These are phyloP conservation scores for Gossypium rotundifolium DNA, from an alignment of 345 rosid species.

Conservation along the genomic window DNA sequence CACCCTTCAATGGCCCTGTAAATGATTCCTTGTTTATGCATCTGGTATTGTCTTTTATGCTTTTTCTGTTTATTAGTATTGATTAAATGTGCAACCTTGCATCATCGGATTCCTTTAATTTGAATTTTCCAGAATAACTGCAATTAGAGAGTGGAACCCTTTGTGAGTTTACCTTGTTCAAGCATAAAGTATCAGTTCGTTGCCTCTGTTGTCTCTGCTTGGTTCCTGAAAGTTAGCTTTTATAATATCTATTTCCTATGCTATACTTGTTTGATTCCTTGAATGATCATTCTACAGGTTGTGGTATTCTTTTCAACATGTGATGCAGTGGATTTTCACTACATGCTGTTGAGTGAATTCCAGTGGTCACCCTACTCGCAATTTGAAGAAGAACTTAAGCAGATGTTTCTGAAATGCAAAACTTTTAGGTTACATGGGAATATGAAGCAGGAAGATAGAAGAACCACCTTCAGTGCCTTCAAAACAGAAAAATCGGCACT, in stretches of 20 bases:
- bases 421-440: constrained; percentile 81
- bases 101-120: neutral
- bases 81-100: neutral
- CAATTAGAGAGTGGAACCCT: neutral
- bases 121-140: neutral
- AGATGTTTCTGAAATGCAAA: constrained; percentile 61
- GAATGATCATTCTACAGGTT: constrained; percentile 43
- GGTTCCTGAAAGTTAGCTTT: neutral
- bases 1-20: neutral
- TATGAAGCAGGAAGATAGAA: constrained; percentile 90
- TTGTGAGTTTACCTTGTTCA: neutral
- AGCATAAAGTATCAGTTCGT: neutral
- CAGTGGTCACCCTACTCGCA: constrained; percentile 52
- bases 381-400: constrained; percentile 33
- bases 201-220: neutral
- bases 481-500: constrained; percentile 74
- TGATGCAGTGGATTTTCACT: constrained; percentile 96
- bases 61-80: neutral
- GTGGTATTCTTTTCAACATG: constrained; percentile 98
- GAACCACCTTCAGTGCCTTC: constrained; percentile 64
- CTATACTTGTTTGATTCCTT: constrained; percentile 1
- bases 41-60: neutral
- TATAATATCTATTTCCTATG: neutral
- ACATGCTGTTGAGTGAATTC: constrained; percentile 62
- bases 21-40: neutral